These are phyloP conservation scores for Sporothrix curviconia DNA, from an alignment of 2,329 filamentous ascomycete species.

Conservation along the genomic window DNA sequence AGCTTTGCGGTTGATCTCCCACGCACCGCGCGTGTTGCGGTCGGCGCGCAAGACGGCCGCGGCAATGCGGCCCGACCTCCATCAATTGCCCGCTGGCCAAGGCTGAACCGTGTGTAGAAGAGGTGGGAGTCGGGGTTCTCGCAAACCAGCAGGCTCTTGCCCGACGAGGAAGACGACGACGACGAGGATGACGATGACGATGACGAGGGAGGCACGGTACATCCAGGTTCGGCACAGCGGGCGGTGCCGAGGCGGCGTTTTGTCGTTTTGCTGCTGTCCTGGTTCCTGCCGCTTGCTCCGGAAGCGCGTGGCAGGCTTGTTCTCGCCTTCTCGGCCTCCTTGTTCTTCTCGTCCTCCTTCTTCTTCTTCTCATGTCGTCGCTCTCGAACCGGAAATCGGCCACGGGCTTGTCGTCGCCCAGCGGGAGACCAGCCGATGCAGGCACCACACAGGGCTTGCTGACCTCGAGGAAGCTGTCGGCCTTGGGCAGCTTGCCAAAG, in stretches of 20 bases:
- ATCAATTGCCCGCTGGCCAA: constrained; percentile 33
- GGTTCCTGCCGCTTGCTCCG: not conserved
- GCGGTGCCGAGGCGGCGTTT: not conserved
- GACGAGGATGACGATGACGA: no score
- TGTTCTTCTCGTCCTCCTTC: not conserved
- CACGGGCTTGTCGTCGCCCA: not conserved
- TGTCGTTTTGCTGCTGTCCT: not conserved
- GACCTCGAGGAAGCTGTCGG: constrained; percentile 37
- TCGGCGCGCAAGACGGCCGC: constrained; percentile 12
- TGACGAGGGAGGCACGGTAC: no score
- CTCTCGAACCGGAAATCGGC: not conserved
- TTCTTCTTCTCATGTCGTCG: not conserved
- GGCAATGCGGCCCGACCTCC: constrained; percentile 13
- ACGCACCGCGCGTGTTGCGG: not conserved
- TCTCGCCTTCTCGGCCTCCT: not conserved
- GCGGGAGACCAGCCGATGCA: constrained; percentile 5
- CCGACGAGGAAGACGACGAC: no score
- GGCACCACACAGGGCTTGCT: constrained; percentile 35
- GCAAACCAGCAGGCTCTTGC: constrained; percentile 29
- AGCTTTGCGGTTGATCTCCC: not conserved
- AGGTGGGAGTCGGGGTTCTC: constrained; percentile 40
- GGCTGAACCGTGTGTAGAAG: constrained; percentile 46
- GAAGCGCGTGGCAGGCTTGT: not conserved
- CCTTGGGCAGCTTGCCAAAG: constrained; percentile 31
- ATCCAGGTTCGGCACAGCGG: constrained; percentile 18